Evolutionary conservation across 208 protist genomes (phyloP).

Genomic region (Leishmania aethiopica): DNA sequence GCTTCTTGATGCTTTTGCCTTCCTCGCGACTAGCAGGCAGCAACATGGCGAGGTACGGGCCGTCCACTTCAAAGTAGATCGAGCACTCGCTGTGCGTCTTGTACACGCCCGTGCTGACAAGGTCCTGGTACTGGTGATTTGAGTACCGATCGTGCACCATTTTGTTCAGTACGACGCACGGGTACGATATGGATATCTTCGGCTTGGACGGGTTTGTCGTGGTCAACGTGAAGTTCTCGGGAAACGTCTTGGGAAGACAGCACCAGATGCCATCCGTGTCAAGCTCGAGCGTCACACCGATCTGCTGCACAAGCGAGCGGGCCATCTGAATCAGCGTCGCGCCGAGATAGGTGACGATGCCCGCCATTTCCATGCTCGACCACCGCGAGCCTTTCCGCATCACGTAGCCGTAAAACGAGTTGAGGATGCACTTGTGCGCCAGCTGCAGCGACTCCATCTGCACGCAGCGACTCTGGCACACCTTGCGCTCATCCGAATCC

Average conservation of each 20-base stretch:
- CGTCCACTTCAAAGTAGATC: slow-evolving; percentile 99
- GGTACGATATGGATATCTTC: slow-evolving; percentile 94
- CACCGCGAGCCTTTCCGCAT: slow-evolving; percentile 99
- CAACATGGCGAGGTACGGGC: slow-evolving; percentile 99
- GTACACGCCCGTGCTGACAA: slow-evolving; percentile 76
- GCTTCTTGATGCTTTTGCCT: slow-evolving; percentile 98
- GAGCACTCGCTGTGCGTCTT: slow-evolving; percentile 93
- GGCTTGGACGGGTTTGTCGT: slow-evolving; percentile 55
- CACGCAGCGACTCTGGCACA: slow-evolving; percentile 93
- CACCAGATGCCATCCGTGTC: slow-evolving; percentile 99
- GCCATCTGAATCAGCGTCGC: slow-evolving; percentile 99
- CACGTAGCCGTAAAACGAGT: slow-evolving; percentile 99
- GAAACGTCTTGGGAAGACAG: slow-evolving; percentile 97
- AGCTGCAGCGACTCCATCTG: slow-evolving; percentile 99
- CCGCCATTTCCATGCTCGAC: slow-evolving; percentile 99
- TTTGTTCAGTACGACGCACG: slow-evolving; percentile 99
- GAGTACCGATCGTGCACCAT: slow-evolving; percentile 97
- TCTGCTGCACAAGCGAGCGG: slow-evolving; percentile 95
- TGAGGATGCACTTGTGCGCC: slow-evolving; percentile 99
- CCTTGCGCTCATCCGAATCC: slow-evolving; percentile 83
- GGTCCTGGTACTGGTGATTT: slow-evolving; percentile 99
- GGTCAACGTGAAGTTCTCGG: slow-evolving; percentile 96
- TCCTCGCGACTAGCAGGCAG: slow-evolving; percentile 99
- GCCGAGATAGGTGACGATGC: slow-evolving; percentile 98
- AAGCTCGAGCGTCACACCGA: slow-evolving; percentile 99